Evolutionary conservation across 192 early-diverging fungal species (phyloP).

Genomic region (Linnemannia exigua): DNA sequence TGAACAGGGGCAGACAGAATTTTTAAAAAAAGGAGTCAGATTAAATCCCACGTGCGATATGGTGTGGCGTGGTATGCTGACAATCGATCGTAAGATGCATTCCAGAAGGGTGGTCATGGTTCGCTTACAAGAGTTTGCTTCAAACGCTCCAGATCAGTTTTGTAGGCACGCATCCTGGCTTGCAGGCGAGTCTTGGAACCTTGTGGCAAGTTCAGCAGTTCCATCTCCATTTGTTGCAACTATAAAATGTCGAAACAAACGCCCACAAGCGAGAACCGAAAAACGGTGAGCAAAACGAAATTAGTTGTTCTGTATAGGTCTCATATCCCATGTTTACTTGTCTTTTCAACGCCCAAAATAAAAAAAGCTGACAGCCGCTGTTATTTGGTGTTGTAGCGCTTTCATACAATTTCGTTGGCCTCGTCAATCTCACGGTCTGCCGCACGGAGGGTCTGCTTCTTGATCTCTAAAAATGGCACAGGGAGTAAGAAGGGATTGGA

Average conservation of each 20-base stretch:
- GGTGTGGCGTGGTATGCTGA: slow-evolving; percentile 2
- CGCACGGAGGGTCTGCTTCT: slow-evolving; percentile 82
- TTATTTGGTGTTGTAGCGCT: neutral
- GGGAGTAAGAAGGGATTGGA: neutral
- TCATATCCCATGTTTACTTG: neutral
- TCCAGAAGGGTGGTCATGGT: neutral
- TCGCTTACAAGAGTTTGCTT: slow-evolving; percentile 81
- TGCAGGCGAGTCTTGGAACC: slow-evolving; percentile 75
- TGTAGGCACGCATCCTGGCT: slow-evolving; percentile 78
- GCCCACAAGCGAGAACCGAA: neutral
- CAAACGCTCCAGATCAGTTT: slow-evolving; percentile 84
- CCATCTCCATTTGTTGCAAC: slow-evolving; percentile 95
- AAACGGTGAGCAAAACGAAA: neutral
- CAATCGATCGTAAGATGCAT: neutral
- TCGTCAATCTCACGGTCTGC: slow-evolving; percentile 90
- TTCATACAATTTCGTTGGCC: slow-evolving; percentile 87
- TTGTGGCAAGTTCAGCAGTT: slow-evolving; percentile 81
- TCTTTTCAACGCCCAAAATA: neutral
- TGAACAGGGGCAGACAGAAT: neutral
- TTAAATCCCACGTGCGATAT: neutral
- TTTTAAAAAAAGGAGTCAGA: slow-evolving; percentile 12
- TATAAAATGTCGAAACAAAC: slow-evolving; percentile 38
- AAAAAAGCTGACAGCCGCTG: neutral
- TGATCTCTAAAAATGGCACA: slow-evolving; percentile 66
- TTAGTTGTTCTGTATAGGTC: neutral